These are phyloP conservation scores for Westerdykella sp. DNA, from an alignment of 2,329 filamentous ascomycete species.

Conservation along the genomic window DNA sequence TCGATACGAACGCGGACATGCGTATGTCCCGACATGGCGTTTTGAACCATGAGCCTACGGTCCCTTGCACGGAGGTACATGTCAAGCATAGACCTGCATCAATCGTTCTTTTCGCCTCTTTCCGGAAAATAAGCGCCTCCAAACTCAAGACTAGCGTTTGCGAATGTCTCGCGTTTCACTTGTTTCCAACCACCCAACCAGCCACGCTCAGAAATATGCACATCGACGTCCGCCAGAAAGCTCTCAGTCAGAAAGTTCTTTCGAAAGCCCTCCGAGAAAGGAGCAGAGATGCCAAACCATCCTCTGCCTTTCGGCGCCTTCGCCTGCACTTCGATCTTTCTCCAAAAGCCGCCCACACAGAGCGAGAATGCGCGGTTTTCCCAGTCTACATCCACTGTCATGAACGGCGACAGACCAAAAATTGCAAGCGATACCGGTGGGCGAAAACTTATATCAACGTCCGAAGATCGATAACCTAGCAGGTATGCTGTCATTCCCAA, in stretches of 20 bases:
- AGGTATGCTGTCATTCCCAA: constrained; percentile 40
- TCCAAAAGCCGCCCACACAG: constrained; percentile 34
- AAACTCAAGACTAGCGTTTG: constrained; percentile 44
- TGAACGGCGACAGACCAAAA: constrained; percentile 38
- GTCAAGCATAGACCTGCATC: no score
- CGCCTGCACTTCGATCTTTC: constrained; percentile 39
- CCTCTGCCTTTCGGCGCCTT: constrained; percentile 35
- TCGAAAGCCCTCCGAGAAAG: constrained; percentile 43
- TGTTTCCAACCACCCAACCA: constrained; percentile 36
- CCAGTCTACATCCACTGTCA: constrained; percentile 39
- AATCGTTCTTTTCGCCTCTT: constrained; percentile 19
- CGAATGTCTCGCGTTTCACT: constrained; percentile 38
- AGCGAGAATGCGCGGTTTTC: constrained; percentile 35
- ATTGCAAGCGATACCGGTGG: constrained; percentile 40
- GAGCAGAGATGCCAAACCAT: constrained; percentile 43
- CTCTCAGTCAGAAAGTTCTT: constrained; percentile 43
- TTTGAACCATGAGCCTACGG: no score
- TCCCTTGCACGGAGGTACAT: no score
- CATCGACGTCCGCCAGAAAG: constrained; percentile 42
- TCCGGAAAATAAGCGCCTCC: constrained; percentile 44
- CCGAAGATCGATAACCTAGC: constrained; percentile 40
- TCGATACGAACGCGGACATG: no score
- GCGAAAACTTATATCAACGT: constrained; percentile 37
- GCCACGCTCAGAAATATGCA: constrained; percentile 39
- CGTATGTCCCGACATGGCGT: no score